phyloP scores from a whole-genome alignment of 2,329 filamentous ascomycete genomes.

The Cladorrhinum sp. region DNA sequence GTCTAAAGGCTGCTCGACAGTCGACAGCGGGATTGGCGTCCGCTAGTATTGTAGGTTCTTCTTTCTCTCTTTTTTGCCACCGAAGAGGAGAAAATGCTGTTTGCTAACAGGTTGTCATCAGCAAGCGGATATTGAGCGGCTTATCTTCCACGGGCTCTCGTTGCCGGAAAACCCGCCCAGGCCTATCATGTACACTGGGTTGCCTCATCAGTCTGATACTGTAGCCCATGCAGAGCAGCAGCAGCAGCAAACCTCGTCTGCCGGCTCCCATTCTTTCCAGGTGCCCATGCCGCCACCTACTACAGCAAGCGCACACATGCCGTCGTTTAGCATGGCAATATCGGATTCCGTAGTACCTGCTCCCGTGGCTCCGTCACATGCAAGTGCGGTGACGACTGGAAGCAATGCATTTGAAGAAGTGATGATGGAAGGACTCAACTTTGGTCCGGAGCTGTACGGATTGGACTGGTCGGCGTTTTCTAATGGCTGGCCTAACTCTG shows the following conservation, averaged over 20 bases:
- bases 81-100: neutral
- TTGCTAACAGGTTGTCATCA: neutral
- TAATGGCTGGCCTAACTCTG: constrained; percentile 28
- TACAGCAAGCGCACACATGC: constrained; percentile 10
- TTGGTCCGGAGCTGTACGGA: constrained; percentile 28
- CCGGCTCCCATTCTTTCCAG: constrained; percentile 2
- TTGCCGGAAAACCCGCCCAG: constrained; percentile 12
- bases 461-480: constrained; percentile 27
- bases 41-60: constrained; percentile 42
- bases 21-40: constrained; percentile 52
- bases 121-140: constrained; percentile 48
- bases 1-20: constrained; percentile 49
- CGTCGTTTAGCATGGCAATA: constrained; percentile 8
- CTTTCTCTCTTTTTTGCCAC: neutral
- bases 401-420: constrained; percentile 36
- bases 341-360: neutral
- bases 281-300: constrained; percentile 9
- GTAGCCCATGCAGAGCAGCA: constrained; percentile 1
- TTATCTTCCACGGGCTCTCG: constrained; percentile 37
- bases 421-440: constrained; percentile 32
- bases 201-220: neutral
- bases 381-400: constrained; percentile 28
- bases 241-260: neutral
- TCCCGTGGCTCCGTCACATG: constrained; percentile 23
- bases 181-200: neutral